Conservation (phyloP, 1,284 basidiomycete genomes). For the Garcileccinum viscosum region DNA sequence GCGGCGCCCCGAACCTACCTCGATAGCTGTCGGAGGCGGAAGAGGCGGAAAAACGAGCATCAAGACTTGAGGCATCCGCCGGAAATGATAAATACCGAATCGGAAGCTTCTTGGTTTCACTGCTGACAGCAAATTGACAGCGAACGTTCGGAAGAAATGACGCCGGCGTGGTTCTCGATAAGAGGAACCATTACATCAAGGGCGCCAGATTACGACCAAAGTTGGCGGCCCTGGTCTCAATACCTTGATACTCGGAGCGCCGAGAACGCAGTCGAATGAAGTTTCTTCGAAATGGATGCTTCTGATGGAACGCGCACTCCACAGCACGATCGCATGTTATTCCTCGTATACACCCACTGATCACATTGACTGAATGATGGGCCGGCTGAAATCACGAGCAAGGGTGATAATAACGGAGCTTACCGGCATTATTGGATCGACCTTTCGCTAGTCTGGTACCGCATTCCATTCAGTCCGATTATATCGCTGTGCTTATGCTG, state of each 20-base stretch:
- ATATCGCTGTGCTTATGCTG: neutral
- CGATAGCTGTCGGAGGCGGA: neutral
- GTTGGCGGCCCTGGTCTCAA: neutral
- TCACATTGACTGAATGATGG: neutral
- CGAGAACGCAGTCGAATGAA: neutral
- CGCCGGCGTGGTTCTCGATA: constrained; percentile 12
- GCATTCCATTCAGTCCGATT: neutral
- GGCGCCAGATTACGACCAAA: constrained; percentile 1
- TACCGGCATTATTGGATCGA: neutral
- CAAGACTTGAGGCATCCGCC: neutral
- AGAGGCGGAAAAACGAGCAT: neutral
- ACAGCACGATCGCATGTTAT: neutral
- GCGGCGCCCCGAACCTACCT: neutral
- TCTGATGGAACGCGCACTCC: neutral
- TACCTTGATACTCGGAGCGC: neutral
- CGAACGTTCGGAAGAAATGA: constrained; percentile 10
- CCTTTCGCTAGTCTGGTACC: neutral
- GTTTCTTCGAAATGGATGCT: neutral
- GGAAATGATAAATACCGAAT: constrained; percentile 19
- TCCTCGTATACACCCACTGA: neutral
- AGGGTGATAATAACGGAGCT: neutral
- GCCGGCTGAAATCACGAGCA: neutral
- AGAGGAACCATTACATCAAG: neutral
- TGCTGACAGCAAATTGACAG: neutral
- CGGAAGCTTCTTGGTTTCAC: constrained; percentile 7